Evolutionary conservation across 495 filamentous ascomycete genomes (phyloP).

Genomic region (Rostrohypoxylon terebratum): DNA sequence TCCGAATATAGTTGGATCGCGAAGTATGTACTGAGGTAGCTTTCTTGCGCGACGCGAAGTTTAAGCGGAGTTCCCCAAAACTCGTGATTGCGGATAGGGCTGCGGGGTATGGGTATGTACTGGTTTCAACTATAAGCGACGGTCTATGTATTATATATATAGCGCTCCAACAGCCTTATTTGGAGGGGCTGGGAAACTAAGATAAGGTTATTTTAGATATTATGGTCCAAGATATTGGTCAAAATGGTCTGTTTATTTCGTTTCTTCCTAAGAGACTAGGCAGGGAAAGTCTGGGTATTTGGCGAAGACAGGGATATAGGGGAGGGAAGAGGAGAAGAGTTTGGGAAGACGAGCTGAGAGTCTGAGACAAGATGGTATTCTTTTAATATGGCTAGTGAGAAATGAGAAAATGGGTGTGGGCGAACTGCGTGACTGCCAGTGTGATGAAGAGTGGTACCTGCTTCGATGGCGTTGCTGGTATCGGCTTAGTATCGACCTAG

Average conservation of each 20-base stretch:
- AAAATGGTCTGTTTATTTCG: not conserved
- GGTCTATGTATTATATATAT: constrained; percentile 4
- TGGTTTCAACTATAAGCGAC: constrained; percentile 14
- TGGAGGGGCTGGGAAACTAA: constrained; percentile 1
- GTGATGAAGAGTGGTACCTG: constrained; percentile 30
- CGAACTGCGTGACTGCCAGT: constrained; percentile 11
- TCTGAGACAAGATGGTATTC: constrained; percentile 35
- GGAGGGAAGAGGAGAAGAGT: constrained; percentile 25
- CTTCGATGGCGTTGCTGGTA: constrained; percentile 25
- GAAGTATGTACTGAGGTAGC: not conserved
- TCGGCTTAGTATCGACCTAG: constrained; percentile 5
- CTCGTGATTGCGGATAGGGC: constrained; percentile 7
- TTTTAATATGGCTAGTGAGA: constrained; percentile 41
- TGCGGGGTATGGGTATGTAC: constrained; percentile 27
- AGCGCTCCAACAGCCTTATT: not conserved
- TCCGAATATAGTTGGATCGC: not conserved
- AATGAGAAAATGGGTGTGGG: not conserved
- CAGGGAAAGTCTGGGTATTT: constrained; percentile 4
- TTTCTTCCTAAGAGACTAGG: constrained; percentile 5
- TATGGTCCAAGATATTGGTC: not conserved
- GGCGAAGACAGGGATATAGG: constrained; percentile 4
- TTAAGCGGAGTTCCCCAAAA: constrained; percentile 23
- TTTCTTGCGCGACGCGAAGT: not conserved
- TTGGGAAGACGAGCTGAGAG: constrained; percentile 31
- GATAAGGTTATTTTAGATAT: constrained; percentile 16